Conservation (phyloP, 176 grass and related monocot species). For the Phoenix roebelenii region DNA sequence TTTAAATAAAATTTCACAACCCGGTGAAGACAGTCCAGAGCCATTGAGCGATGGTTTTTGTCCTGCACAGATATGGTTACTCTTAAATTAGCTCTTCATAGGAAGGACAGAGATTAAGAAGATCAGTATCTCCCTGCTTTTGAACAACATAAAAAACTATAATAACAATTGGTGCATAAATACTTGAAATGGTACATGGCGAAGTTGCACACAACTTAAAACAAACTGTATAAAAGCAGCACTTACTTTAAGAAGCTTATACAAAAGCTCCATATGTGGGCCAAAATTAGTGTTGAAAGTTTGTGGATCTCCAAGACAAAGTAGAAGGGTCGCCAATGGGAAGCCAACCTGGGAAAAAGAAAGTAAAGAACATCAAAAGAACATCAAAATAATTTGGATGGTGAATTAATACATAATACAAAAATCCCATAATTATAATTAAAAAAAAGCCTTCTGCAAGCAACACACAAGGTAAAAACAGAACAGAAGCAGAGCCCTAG, state of each 20-base stretch:
- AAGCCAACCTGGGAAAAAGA: conserved; percentile 67
- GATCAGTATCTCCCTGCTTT: background rate
- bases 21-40: conserved; percentile 92
- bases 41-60: conserved; percentile 98
- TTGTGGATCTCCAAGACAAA: conserved; percentile 84
- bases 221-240: conserved; percentile 15
- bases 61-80: conserved; percentile 44
- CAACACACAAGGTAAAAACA: too few species aligned
- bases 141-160: background rate
- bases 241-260: conserved; percentile 91
- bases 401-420: too few species aligned
- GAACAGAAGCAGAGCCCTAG: too few species aligned
- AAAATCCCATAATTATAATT: too few species aligned
- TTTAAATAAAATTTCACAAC: conserved; percentile 97
- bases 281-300: conserved; percentile 67
- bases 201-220: background rate
- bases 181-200: too few species aligned
- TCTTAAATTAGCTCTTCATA: conserved; percentile 25
- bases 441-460: too few species aligned
- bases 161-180: background rate
- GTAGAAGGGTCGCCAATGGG: conserved; percentile 82
- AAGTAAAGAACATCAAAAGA: background rate
- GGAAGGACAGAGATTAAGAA: background rate
- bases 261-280: conserved; percentile 72
- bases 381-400: too few species aligned